These are phyloP conservation scores for Aspergillus oerlinghausenensis DNA, from an alignment of 2,329 filamentous ascomycete species.

Conservation along the genomic window DNA sequence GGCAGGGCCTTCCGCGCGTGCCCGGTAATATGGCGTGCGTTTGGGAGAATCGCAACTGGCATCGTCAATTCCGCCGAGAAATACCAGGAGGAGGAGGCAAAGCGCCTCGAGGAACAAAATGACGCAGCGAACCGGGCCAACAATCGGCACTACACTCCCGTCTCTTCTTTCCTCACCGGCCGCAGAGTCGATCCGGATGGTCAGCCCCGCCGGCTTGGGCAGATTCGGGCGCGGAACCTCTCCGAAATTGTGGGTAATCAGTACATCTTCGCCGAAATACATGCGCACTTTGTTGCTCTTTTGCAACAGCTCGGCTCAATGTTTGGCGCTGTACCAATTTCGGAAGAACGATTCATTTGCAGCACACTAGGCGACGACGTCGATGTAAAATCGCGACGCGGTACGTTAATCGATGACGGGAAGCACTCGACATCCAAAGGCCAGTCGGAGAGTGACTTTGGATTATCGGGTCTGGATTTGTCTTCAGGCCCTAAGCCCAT, in stretches of 20 bases:
- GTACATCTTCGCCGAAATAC: constrained; percentile 55
- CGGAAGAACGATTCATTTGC: constrained; percentile 40
- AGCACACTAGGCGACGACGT: constrained; percentile 33
- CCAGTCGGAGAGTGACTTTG: constrained; percentile 24
- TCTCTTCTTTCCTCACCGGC: constrained; percentile 56
- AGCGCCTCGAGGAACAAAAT: constrained; percentile 37
- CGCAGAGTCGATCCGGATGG: constrained; percentile 54
- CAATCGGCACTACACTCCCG: constrained; percentile 47
- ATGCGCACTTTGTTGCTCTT: constrained; percentile 51
- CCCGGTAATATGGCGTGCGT: constrained; percentile 49
- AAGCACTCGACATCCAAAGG: constrained; percentile 15
- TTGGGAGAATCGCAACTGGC: constrained; percentile 50
- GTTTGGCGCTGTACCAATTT: constrained; percentile 42
- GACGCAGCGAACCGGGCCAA: constrained; percentile 21
- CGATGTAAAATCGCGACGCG: constrained; percentile 18
- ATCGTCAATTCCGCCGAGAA: constrained; percentile 46
- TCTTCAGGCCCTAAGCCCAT: constrained; percentile 35
- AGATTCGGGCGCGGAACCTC: constrained; percentile 53
- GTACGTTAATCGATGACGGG: constrained; percentile 16
- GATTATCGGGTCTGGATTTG: constrained; percentile 30
- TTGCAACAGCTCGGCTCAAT: constrained; percentile 44
- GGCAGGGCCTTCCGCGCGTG: constrained; percentile 44
- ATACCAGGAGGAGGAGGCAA: constrained; percentile 43
- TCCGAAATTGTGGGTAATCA: constrained; percentile 56
- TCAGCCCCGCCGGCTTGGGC: constrained; percentile 48